Base-by-base conservation (phyloP, 2,329 filamentous ascomycete genomes). In the Pseudocercospora musae region DNA sequence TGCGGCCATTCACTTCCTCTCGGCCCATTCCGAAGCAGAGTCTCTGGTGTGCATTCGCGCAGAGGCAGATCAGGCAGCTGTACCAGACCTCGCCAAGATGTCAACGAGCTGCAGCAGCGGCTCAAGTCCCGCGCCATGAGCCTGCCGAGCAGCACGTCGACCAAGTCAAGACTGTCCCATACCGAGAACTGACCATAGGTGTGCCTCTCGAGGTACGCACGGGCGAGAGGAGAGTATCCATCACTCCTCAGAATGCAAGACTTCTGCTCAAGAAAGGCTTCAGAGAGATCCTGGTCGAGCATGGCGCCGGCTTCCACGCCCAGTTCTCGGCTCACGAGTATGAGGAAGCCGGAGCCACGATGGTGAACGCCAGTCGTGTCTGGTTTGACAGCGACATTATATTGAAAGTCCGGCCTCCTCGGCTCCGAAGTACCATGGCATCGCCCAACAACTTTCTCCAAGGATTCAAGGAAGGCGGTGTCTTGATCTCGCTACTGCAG, bases 251-350 rank as follows among this genome's bases (percentile, higher is more conserved):
- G 66, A 96, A 96, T 78, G 90, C 92, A 15, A 84, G 88, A 1
- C 79, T 96, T 0, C 79, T 96, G 1, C 85, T 93, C 66, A 96
- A 96, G 75, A 96, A 96, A 75, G 92, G 92, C 33, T 95, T 92
- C 74, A 83, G 82, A 33, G 86, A 87, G 65, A 85, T 96, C 23
- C 78, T 96, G 2, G 84, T 96, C 40, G 90, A 96, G 78, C 85
- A 87, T 20, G 90, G 90, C 40, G 92, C 92, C n/a, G 92, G 92
- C 9, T 80, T 83, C 53, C 83, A 86, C 66, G 91, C 92, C 46
- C 89, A 92, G 62, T 92, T 96, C 70, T 84, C 84, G 2, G 91
- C 96, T 66, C 82, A 87, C 42, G 90, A 87, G 33, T 96, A 96
- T 71, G 84, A 88, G 70, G 83, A 87, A 66, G 90, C 90, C 1